Percentiles rank a stretch among this genome's conserved stretches.
Evolutionary conservation across 1,284 basidiomycete genomes (phyloP).

Genomic region (Coniophora puteana): DNA sequence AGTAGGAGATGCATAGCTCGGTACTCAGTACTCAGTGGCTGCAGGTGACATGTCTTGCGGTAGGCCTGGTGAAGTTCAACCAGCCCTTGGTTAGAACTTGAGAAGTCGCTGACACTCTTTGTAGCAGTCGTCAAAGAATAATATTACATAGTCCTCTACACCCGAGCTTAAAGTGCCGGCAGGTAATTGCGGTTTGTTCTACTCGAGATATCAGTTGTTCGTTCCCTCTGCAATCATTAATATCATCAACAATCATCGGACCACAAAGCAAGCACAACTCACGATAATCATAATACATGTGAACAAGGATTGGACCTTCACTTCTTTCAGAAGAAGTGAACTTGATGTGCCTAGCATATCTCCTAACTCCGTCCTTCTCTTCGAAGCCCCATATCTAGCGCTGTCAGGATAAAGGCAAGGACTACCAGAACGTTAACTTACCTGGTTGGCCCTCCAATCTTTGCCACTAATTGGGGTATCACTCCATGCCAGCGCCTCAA

Average conservation of each 20-base stretch:
- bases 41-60: too few species aligned
- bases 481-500: slow-evolving; percentile 48
- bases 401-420: background rate
- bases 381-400: slow-evolving; percentile 70
- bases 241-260: background rate
- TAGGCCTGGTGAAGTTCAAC: too few species aligned
- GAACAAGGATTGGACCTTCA: slow-evolving; percentile 43
- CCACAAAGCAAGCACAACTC: slow-evolving; percentile 7
- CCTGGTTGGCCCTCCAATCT: slow-evolving; percentile 56
- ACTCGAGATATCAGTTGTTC: too few species aligned
- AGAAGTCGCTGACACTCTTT: too few species aligned
- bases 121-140: too few species aligned
- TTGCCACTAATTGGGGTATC: slow-evolving; percentile 49
- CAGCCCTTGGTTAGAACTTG: too few species aligned
- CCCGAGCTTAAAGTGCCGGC: too few species aligned
- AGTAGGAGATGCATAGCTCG: too few species aligned
- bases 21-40: too few species aligned
- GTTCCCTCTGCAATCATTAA: too few species aligned
- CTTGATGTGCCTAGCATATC: slow-evolving; percentile 57
- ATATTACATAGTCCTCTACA: too few species aligned
- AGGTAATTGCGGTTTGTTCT: too few species aligned
- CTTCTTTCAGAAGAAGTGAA: slow-evolving; percentile 64
- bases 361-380: slow-evolving; percentile 51
- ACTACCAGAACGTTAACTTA: slow-evolving; percentile 16
- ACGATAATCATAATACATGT: slow-evolving; percentile 68